These are phyloP conservation scores for Bryoglossum gracile DNA, from an alignment of 495 filamentous ascomycete species.

Conservation along the genomic window DNA sequence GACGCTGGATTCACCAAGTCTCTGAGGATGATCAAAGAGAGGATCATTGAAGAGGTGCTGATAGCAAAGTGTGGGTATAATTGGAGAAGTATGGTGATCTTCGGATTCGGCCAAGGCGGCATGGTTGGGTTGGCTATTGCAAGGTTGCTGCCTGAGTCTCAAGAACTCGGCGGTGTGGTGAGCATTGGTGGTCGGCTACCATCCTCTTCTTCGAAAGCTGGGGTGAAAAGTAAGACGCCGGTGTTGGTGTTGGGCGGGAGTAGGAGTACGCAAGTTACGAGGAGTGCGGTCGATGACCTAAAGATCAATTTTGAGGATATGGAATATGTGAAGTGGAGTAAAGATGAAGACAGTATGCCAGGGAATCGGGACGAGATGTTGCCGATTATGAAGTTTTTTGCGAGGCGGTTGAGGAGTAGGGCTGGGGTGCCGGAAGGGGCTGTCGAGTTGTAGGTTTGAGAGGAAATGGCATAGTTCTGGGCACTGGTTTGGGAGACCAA, in stretches of 20 bases:
- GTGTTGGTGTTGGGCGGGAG: slow-evolving; percentile 65
- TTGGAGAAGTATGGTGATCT: slow-evolving; percentile 60
- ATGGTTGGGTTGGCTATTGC: slow-evolving; percentile 61
- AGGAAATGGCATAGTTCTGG: too few relatives aligned
- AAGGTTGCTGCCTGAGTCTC: slow-evolving; percentile 29
- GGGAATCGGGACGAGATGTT: slow-evolving; percentile 76
- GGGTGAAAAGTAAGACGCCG: slow-evolving; percentile 59
- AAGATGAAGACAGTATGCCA: slow-evolving; percentile 77
- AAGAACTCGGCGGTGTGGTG: slow-evolving; percentile 56
- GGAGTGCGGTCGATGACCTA: slow-evolving; percentile 52
- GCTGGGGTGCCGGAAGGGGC: slow-evolving; percentile 24
- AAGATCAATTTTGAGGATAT: slow-evolving; percentile 65
- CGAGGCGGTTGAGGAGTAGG: slow-evolving; percentile 60
- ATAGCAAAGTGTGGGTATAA: slow-evolving; percentile 65
- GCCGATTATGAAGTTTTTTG: slow-evolving; percentile 91
- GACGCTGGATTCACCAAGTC: slow-evolving; percentile 69
- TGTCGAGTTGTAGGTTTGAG: slow-evolving; percentile 20
- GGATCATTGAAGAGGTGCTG: slow-evolving; percentile 50
- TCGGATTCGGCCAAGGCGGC: slow-evolving; percentile 86
- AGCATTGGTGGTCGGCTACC: slow-evolving; percentile 72
- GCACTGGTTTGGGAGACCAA: too few relatives aligned
- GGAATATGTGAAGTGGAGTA: slow-evolving; percentile 66
- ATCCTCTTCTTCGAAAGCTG: slow-evolving; percentile 29
- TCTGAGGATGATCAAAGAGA: slow-evolving; percentile 35
- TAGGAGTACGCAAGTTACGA: slow-evolving; percentile 53